Evolutionary conservation across 2,329 filamentous ascomycete genomes (phyloP).

Genomic region (Ceratocystiopsis brevicomis): DNA sequence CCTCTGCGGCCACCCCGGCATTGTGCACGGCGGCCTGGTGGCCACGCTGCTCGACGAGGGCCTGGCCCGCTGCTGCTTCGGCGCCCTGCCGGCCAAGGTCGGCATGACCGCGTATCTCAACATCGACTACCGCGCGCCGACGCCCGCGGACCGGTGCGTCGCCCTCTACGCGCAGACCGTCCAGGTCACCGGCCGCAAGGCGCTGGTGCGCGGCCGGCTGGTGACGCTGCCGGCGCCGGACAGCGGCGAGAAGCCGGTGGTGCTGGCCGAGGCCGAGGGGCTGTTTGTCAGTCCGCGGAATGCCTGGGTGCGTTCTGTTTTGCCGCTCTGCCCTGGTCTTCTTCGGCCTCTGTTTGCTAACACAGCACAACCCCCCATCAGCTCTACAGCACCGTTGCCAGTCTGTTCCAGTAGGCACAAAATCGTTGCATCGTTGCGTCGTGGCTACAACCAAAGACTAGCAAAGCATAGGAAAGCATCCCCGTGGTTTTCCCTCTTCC

Average conservation of each 20-base stretch:
- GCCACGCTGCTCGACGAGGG: slow-evolving; percentile 91
- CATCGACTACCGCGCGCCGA: slow-evolving; percentile 66
- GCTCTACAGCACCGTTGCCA: too few relatives aligned
- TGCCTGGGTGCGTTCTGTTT: slow-evolving; percentile 31
- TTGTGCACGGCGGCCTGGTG: slow-evolving; percentile 76
- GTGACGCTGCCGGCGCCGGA: slow-evolving; percentile 51
- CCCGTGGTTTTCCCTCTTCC: not conserved
- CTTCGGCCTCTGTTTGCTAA: not conserved
- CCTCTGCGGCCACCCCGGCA: slow-evolving; percentile 75
- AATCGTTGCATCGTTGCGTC: too few relatives aligned
- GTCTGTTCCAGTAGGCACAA: too few relatives aligned
- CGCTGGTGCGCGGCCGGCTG: slow-evolving; percentile 76
- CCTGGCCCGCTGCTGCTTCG: slow-evolving; percentile 72
- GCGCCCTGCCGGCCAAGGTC: slow-evolving; percentile 67
- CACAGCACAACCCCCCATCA: too few relatives aligned
- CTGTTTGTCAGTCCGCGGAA: slow-evolving; percentile 79
- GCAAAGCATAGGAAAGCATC: not conserved
- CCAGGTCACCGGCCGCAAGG: slow-evolving; percentile 81
- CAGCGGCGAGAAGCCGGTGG: slow-evolving; percentile 36
- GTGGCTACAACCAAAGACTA: not conserved
- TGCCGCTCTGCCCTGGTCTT: too few relatives aligned
- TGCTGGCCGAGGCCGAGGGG: slow-evolving; percentile 67
- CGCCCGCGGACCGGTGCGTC: slow-evolving; percentile 54
- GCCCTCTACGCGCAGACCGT: slow-evolving; percentile 64
- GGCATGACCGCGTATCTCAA: slow-evolving; percentile 74